Evolutionary conservation across 2,329 filamentous ascomycete genomes (phyloP).

Genomic region (Myriosclerotinia curreyana): DNA sequence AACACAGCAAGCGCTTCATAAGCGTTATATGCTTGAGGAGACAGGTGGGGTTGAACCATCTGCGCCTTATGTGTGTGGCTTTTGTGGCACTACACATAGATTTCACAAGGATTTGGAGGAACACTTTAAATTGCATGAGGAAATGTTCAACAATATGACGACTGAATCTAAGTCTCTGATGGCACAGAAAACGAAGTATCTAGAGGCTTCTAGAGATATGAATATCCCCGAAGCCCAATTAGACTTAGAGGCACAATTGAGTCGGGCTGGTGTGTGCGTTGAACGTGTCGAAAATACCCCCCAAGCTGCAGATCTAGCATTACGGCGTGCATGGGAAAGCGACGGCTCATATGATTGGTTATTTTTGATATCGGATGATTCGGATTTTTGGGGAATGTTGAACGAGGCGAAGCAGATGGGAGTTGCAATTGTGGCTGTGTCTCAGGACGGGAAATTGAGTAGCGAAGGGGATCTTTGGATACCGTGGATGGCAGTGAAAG

Average conservation of each 20-base stretch:
- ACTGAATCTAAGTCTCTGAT: neutral
- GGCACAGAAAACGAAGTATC: neutral
- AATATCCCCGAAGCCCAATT: no score
- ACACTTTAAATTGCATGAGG: neutral
- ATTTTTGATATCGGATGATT: neutral
- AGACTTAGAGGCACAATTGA: neutral
- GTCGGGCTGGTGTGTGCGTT: neutral
- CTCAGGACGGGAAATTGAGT: neutral
- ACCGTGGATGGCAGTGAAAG: neutral
- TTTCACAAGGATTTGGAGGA: neutral
- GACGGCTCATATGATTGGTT: neutral
- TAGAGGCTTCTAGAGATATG: neutral
- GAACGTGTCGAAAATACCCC: neutral
- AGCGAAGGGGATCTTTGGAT: neutral
- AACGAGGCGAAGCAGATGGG: neutral
- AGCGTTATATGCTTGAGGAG: neutral
- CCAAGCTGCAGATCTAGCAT: neutral
- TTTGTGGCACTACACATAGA: neutral
- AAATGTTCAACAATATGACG: neutral
- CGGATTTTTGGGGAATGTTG: neutral
- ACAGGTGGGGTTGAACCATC: neutral
- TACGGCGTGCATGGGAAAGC: neutral
- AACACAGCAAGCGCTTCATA: neutral
- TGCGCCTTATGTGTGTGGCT: neutral
- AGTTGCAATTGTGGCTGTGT: neutral